A percentile compares a stretch with the other conserved stretches of the same genome.
Conservation (phyloP, 768 basidiomycete genomes). For the Hygrocybe punicea region DNA sequence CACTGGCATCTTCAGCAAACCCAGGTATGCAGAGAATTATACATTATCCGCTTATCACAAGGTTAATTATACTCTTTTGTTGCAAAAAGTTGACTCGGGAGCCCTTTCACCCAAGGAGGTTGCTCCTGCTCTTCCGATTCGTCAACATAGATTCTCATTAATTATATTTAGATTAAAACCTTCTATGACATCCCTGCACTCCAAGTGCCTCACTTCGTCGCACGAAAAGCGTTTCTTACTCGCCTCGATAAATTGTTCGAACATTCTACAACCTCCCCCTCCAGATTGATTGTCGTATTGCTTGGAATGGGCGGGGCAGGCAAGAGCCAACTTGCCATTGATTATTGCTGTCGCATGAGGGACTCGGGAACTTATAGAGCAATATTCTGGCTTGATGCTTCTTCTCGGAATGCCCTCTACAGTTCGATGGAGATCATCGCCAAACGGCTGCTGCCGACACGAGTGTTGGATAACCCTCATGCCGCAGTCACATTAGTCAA, state of each 20-base stretch:
- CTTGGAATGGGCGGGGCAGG: constrained; percentile 1
- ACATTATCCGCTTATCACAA: too few relatives aligned
- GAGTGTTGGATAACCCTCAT: not conserved
- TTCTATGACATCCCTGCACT: not conserved
- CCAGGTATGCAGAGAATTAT: too few relatives aligned
- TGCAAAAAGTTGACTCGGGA: not conserved
- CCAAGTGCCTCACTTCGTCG: not conserved
- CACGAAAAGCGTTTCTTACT: not conserved
- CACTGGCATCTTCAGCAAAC: too few relatives aligned
- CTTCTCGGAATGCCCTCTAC: not conserved
- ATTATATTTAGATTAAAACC: not conserved
- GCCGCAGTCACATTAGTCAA: not conserved
- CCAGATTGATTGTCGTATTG: not conserved
- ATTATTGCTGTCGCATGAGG: not conserved
- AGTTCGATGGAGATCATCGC: not conserved
- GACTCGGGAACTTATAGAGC: not conserved
- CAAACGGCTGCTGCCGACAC: not conserved
- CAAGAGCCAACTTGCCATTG: not conserved
- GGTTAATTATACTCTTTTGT: too few relatives aligned
- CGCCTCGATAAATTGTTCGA: not conserved
- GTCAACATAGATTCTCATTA: not conserved
- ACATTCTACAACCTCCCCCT: not conserved
- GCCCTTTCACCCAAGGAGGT: not conserved
- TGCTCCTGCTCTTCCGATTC: not conserved
- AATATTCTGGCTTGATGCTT: constrained; percentile 2